Percentiles rank a stretch among this genome's conserved stretches.
Conservation (phyloP, 306 rosid species). For the Alnus glutinosa region DNA sequence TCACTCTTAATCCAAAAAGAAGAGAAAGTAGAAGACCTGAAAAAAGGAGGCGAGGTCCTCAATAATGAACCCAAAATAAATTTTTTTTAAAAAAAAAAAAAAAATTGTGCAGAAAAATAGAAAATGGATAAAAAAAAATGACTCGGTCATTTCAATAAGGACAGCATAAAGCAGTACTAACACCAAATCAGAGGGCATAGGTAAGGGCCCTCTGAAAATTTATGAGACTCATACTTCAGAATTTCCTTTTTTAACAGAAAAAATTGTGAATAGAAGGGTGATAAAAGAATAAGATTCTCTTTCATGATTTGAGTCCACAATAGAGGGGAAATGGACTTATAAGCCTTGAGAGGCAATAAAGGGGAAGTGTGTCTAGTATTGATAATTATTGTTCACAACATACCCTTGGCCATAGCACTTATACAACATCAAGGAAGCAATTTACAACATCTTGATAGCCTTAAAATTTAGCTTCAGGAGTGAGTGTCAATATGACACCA, state of each 20-base stretch:
- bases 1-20: no score
- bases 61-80: no score
- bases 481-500: conserved; percentile 73
- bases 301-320: neutral
- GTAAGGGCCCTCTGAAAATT: no score
- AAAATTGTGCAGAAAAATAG: no score
- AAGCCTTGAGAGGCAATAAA: conserved; percentile 13
- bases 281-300: neutral
- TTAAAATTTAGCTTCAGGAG: conserved; percentile 46
- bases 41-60: no score
- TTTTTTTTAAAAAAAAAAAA: no score
- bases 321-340: conserved; percentile 17
- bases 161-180: no score
- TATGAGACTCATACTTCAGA: neutral
- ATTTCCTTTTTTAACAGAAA: neutral
- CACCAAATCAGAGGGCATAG: no score
- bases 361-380: neutral
- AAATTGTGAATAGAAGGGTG: neutral
- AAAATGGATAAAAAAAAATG: no score
- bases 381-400: neutral
- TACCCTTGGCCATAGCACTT: conserved; percentile 7
- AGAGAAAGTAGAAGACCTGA: no score
- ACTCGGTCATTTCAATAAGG: no score
- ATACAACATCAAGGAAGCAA: conserved; percentile 12
- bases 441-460: conserved; percentile 14